phyloP scores from a whole-genome alignment of 306 rosid genomes.

The Prunus mongolica region DNA sequence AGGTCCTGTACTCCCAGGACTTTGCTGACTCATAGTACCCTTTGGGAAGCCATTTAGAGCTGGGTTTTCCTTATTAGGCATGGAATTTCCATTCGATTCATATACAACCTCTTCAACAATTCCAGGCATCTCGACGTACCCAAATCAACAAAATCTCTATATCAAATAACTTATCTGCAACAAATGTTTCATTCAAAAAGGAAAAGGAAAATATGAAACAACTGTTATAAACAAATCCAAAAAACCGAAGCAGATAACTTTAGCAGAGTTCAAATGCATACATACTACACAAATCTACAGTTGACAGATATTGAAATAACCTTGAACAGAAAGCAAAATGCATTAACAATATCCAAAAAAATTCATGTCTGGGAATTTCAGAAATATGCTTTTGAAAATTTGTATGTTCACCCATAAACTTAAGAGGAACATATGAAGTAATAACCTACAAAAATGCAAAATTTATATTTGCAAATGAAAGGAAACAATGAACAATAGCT shows the following conservation, averaged over 20 bases:
- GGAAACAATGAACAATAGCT: neutral
- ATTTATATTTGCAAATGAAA: neutral
- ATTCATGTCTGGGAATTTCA: neutral
- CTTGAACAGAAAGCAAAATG: conserved; percentile 9
- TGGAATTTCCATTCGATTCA: conserved; percentile 26
- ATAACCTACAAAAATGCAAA: conserved; percentile 5
- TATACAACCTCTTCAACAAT: conserved; percentile 48
- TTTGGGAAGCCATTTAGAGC: conserved; percentile 28
- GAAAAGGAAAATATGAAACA: neutral
- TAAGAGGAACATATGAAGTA: conserved; percentile 1
- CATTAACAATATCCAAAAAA: neutral
- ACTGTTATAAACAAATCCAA: conserved; percentile 8
- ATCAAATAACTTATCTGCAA: conserved; percentile 38
- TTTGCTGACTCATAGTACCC: conserved; percentile 39
- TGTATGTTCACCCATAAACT: neutral
- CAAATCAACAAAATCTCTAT: conserved; percentile 30
- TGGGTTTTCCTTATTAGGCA: conserved; percentile 34
- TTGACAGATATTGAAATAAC: neutral
- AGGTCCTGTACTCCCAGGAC: conserved; percentile 20
- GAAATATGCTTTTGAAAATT: neutral
- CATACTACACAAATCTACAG: conserved; percentile 5
- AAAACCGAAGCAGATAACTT: neutral
- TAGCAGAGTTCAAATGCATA: conserved; percentile 8
- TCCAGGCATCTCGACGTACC: conserved; percentile 54
- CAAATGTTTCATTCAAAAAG: neutral